Percentiles rank a stretch among this genome's conserved stretches.
These are phyloP conservation scores for Glaciozyma martinii DNA, from an alignment of 768 basidiomycete species.

Conservation along the genomic window DNA sequence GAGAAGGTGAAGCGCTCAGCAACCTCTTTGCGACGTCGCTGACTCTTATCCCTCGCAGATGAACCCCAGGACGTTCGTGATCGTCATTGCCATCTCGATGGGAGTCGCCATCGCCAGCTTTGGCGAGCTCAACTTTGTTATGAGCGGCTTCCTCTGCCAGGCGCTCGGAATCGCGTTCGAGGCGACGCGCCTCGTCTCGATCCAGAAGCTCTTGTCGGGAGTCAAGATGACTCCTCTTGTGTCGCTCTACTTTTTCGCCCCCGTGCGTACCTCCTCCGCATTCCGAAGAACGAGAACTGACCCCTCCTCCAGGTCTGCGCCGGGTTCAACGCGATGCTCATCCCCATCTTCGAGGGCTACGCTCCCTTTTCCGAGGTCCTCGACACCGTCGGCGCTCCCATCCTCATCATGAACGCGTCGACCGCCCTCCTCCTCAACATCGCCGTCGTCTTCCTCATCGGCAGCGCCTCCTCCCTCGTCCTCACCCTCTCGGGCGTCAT, in stretches of 20 bases:
- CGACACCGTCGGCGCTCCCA: conserved; percentile 52
- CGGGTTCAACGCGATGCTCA: conserved; percentile 66
- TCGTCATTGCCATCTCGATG: conserved; percentile 80
- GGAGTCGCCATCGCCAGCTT: conserved; percentile 84
- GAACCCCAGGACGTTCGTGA: conserved; percentile 57
- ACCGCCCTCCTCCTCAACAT: conserved; percentile 78
- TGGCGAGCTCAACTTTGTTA: conserved; percentile 77
- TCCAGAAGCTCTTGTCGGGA: conserved; percentile 85
- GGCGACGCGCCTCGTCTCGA: conserved; percentile 83
- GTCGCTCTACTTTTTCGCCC: conserved; percentile 59
- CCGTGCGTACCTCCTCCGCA: not conserved
- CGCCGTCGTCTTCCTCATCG: conserved; percentile 85
- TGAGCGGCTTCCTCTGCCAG: conserved; percentile 79
- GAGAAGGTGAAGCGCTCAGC: conserved; percentile 59
- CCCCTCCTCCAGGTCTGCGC: conserved; percentile 55
- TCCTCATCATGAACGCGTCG: conserved; percentile 73
- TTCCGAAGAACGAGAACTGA: not conserved
- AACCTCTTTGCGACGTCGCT: not conserved
- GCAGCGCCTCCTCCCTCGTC: conserved; percentile 54
- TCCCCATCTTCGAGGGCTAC: conserved; percentile 87
- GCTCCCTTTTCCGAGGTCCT: conserved; percentile 68
- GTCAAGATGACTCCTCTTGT: conserved; percentile 96
- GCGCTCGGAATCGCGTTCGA: conserved; percentile 83
- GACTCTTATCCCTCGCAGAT: not conserved
- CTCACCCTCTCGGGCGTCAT: conserved; percentile 65